Evolutionary conservation across 169 alveolate genomes (phyloP).

Genomic region (Sarcocystis neurona): DNA sequence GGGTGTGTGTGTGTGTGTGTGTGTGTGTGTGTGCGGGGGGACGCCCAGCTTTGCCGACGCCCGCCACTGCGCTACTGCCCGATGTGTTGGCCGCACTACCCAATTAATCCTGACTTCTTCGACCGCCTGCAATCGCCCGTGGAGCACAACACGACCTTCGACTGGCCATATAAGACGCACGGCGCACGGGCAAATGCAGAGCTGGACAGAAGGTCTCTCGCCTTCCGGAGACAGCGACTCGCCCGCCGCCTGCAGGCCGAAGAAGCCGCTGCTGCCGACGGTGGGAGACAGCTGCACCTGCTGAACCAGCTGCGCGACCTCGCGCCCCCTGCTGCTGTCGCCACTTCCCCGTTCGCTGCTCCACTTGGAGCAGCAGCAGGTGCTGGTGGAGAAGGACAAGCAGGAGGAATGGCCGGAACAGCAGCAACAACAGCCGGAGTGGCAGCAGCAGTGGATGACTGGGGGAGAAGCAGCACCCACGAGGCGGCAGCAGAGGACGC

Average conservation of each 20-base stretch:
- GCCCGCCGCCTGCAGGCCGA: conserved; percentile 7
- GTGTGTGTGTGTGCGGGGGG: background rate
- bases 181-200: conserved; percentile 39
- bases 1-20: background rate
- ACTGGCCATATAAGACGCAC: conserved; percentile 53
- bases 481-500: background rate
- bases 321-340: no score
- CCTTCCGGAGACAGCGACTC: background rate
- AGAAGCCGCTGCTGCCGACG: background rate
- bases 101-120: conserved; percentile 42
- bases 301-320: background rate
- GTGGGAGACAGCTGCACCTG: background rate
- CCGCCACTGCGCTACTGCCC: conserved; percentile 58
- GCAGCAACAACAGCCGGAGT: no score
- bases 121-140: conserved; percentile 65
- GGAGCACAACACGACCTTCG: conserved; percentile 57
- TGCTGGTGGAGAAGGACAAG: no score
- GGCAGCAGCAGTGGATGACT: no score
- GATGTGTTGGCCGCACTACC: conserved; percentile 52
- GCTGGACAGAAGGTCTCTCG: conserved; percentile 14
- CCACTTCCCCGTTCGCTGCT: no score
- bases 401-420: no score
- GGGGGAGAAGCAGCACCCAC: no score
- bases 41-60: conserved; percentile 38
- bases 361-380: no score